These are phyloP conservation scores for Paramecium sonneborni DNA, from an alignment of 73 alveolate genomes.

Conservation along the genomic window DNA sequence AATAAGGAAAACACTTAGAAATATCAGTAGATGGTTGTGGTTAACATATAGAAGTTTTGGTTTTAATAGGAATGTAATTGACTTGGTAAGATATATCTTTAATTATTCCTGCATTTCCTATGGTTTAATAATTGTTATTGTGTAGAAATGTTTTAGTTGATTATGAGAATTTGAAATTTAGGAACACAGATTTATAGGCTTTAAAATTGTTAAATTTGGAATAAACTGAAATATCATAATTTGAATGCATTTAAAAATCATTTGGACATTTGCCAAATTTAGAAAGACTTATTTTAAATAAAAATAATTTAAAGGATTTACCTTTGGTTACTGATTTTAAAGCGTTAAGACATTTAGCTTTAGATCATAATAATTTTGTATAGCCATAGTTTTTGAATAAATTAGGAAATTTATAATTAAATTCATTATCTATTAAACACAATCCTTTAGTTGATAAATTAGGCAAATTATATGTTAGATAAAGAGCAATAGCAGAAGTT, in stretches of 20 bases:
- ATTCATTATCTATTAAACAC: constrained; percentile 54
- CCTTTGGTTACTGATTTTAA: neutral
- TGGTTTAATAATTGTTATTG: constrained; percentile 74
- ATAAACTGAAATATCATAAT: constrained; percentile 66
- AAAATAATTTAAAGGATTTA: constrained; percentile 64
- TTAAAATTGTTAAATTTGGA: constrained; percentile 78
- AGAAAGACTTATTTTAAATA: constrained; percentile 71
- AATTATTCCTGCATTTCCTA: constrained; percentile 76
- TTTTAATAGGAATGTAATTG: constrained; percentile 76
- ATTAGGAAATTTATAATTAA: neutral
- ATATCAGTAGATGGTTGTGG: constrained; percentile 38
- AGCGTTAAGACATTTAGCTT: neutral
- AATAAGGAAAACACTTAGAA: neutral
- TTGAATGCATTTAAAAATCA: constrained; percentile 32
- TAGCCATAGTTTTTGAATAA: neutral
- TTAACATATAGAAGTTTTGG: constrained; percentile 68
- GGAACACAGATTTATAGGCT: constrained; percentile 62
- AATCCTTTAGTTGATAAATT: constrained; percentile 70
- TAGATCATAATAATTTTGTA: neutral
- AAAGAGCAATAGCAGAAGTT: constrained; percentile 66
- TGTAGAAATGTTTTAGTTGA: constrained; percentile 72
- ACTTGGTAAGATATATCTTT: constrained; percentile 70
- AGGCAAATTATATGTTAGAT: constrained; percentile 61
- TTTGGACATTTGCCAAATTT: constrained; percentile 67
- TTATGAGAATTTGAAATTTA: constrained; percentile 69